Base-by-base conservation (phyloP, 2,329 filamentous ascomycete species). In the Hypomyces rosellus region DNA sequence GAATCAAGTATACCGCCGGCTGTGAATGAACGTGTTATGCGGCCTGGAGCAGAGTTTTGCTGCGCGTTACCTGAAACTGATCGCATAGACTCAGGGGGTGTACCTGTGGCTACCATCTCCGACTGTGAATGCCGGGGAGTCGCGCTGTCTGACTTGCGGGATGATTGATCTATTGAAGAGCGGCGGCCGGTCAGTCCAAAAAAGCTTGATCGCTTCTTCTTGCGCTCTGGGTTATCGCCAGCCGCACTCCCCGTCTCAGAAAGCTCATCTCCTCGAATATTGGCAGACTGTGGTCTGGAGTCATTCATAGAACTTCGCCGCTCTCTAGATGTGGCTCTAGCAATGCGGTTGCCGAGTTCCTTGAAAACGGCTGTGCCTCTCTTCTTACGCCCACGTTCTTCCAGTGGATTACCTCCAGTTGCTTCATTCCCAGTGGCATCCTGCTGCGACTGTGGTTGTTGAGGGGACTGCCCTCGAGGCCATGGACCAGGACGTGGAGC, bases 281-380 rank as follows among this genome's bases (percentile, higher is more conserved):
- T 54, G 13, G 42, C 44, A 3, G 42, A 58, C 12, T 41, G 45
- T 2, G 22, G 55, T 13, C 48, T 60, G 39, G 50, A 48, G 7
- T 61, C 61, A 3, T 59, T 53, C 42, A 62, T 56, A 25, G 65
- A 62, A 34, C 57, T 56, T 16, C 59, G 64, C 18, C 65, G 64
- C 16, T 71, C 65, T 6, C 55, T 55, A 7, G 67, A 64, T 2
- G 62, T 64, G 6, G 60, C 60, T 5, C 66, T 64, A 14, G 63
- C 61, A 40, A 77, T 65, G 48, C 71, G 70, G 47, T 69, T 71
- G 3, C 75, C 72, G 46, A 78, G 65, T 14, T 77, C 75, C 54
- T 76, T 79, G 54, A 81, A 74, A n/a, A 80, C 62, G 16, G 65
- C 71, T 11, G 70, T 74, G 50, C 68, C 70, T 25, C 66, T 68